Evolutionary conservation across 352 stramenopile species (phyloP).

Genomic region (Aphanomyces euteiches): DNA sequence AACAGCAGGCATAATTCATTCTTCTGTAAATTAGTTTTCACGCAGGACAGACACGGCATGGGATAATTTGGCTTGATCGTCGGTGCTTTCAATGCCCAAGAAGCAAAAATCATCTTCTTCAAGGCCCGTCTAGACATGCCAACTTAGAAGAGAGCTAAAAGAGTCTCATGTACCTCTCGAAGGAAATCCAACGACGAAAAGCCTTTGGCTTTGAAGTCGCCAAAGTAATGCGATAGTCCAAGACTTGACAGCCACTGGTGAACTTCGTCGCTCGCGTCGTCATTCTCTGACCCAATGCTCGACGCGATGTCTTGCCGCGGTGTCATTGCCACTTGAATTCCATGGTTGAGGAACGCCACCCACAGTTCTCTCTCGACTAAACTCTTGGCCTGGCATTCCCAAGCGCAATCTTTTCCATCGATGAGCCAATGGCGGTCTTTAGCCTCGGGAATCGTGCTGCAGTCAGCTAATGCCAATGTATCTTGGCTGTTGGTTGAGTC

Average conservation of each 20-base stretch:
- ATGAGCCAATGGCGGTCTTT: neutral
- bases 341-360: neutral
- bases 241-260: slow-evolving; percentile 65
- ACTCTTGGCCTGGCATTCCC: slow-evolving; percentile 1
- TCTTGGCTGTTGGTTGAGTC: neutral
- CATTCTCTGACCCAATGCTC: neutral
- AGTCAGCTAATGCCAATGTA: too few species aligned
- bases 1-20: neutral
- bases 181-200: slow-evolving; percentile 76
- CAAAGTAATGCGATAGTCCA: slow-evolving; percentile 49
- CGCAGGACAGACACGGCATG: neutral
- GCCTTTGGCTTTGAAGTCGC: slow-evolving; percentile 67
- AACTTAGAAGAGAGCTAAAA: neutral
- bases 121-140: slow-evolving; percentile 56
- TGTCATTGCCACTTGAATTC: neutral
- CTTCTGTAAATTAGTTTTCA: neutral
- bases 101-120: slow-evolving; percentile 83
- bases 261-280: slow-evolving; percentile 56
- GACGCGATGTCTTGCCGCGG: neutral
- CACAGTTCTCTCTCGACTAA: neutral
- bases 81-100: slow-evolving; percentile 62
- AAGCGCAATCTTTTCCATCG: neutral
- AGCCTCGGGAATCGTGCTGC: too few species aligned
- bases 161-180: slow-evolving; percentile 51
- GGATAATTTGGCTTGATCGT: neutral